A percentile compares a stretch with the other conserved stretches of the same genome.
Evolutionary conservation across 1,139 yeast genomes (phyloP).

Genomic region (Magnusiomyces sp.): DNA sequence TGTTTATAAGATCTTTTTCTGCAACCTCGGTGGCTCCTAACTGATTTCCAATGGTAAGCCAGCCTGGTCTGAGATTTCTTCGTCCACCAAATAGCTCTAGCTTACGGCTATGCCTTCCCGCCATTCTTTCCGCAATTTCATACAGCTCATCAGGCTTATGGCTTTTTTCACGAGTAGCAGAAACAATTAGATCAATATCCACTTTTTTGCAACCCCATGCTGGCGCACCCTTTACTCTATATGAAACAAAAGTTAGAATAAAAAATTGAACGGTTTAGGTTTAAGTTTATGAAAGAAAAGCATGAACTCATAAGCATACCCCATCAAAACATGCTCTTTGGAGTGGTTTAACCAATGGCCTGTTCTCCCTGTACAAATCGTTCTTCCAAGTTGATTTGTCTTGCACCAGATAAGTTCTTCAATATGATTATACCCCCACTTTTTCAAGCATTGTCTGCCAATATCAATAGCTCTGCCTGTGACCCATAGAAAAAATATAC

Average conservation of each 20-base stretch:
- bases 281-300: neutral
- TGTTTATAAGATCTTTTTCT: constrained; percentile 46
- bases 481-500: constrained; percentile 80
- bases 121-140: constrained; percentile 77
- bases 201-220: constrained; percentile 57
- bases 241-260: neutral
- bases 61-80: constrained; percentile 79
- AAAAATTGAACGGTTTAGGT: neutral
- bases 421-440: constrained; percentile 74
- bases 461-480: constrained; percentile 88
- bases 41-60: constrained; percentile 88
- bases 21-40: constrained; percentile 49
- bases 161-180: constrained; percentile 79
- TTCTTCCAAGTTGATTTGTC: constrained; percentile 75
- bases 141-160: constrained; percentile 86
- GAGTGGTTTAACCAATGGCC: constrained; percentile 97
- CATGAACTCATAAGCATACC: constrained; percentile 29
- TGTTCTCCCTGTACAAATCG: constrained; percentile 90
- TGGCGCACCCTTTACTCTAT: constrained; percentile 60
- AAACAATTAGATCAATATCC: constrained; percentile 71
- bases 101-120: constrained; percentile 66
- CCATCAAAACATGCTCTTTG: constrained; percentile 82
- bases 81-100: constrained; percentile 83
- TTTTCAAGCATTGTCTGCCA: constrained; percentile 64
- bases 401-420: constrained; percentile 90